Percentiles rank a stretch among this genome's conserved stretches.
These are phyloP conservation scores for Arabidopsis hybrid DNA, from an alignment of 441 rosid genomes.

Conservation along the genomic window DNA sequence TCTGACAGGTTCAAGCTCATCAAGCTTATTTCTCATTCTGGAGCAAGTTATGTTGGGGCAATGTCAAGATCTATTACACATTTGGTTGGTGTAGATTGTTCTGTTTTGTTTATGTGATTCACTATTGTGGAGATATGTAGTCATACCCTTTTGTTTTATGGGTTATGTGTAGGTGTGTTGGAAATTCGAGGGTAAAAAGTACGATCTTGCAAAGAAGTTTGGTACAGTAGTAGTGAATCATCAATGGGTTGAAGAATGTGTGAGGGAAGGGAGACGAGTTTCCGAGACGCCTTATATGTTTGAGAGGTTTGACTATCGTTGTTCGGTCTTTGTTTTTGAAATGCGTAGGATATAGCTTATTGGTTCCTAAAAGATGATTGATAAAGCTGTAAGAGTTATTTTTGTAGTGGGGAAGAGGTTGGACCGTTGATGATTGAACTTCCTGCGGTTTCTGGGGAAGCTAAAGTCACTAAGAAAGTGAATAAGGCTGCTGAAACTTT, in stretches of 20 bases:
- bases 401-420: slow-evolving; percentile 74
- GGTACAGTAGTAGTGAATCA: slow-evolving; percentile 68
- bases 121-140: background rate
- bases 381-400: background rate
- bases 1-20: slow-evolving; percentile 85
- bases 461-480: slow-evolving; percentile 39
- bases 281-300: slow-evolving; percentile 65
- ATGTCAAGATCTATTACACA: slow-evolving; percentile 79
- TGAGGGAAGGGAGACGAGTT: slow-evolving; percentile 68
- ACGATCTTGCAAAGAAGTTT: slow-evolving; percentile 68
- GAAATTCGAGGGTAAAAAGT: slow-evolving; percentile 83
- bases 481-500: slow-evolving; percentile 45
- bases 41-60: slow-evolving; percentile 82
- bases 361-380: background rate
- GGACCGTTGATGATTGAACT: slow-evolving; percentile 63
- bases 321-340: background rate
- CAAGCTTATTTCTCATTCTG: slow-evolving; percentile 69
- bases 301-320: slow-evolving; percentile 55
- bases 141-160: background rate
- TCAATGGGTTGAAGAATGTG: slow-evolving; percentile 86
- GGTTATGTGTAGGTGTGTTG: slow-evolving; percentile 69
- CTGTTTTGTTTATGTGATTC: background rate
- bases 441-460: slow-evolving; percentile 44
- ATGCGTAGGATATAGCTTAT: background rate
- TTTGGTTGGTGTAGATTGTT: slow-evolving; percentile 54